Evolutionary conservation across 176 grass and related monocot genomes (phyloP).

Genomic region (Elymus sibiricus): DNA sequence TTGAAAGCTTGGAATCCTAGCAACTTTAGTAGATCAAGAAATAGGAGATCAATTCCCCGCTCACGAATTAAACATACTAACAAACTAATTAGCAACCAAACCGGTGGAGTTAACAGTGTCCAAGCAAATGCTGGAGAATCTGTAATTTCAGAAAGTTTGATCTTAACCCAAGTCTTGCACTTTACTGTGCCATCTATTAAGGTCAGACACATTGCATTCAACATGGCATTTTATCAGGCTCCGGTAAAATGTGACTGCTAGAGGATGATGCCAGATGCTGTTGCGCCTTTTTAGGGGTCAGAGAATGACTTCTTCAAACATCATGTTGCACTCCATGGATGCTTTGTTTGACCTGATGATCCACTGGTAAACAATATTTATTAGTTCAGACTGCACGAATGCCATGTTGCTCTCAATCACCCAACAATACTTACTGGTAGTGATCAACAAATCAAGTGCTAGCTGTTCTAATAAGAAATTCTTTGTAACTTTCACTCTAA

Average conservation of each 20-base stretch:
- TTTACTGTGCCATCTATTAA: neutral
- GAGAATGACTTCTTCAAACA: neutral
- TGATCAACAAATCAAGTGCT: no score
- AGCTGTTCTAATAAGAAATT: no score
- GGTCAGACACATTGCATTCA: neutral
- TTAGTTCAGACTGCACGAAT: neutral
- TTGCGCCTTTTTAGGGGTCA: neutral
- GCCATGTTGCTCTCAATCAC: neutral
- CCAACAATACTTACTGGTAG: neutral
- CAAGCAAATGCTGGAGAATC: neutral
- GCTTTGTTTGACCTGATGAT: neutral
- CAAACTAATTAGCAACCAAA: neutral
- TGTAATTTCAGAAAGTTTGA: neutral
- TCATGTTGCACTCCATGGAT: neutral
- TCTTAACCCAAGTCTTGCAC: neutral
- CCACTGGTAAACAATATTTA: no score
- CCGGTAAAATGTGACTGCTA: neutral
- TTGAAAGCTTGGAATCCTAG: neutral
- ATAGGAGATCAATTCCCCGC: neutral
- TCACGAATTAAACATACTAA: neutral
- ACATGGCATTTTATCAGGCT: neutral
- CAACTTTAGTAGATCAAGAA: neutral
- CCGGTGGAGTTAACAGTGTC: neutral
- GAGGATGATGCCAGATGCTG: no score
- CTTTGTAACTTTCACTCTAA: no score